phyloP scores from a whole-genome alignment of 345 rosid genomes.

The Populus alba region DNA sequence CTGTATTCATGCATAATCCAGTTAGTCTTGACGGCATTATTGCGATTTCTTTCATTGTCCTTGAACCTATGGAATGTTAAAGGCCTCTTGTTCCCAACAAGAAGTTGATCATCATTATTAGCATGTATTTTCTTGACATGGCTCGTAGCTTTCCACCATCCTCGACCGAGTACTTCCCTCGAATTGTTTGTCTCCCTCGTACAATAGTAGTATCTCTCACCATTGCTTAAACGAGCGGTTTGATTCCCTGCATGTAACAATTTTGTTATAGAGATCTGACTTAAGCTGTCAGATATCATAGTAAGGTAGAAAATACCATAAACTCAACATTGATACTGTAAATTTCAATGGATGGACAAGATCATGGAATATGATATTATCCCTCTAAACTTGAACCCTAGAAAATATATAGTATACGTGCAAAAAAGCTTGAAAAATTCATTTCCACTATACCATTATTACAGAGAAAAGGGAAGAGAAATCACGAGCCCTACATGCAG shows the following conservation, averaged over 20 bases:
- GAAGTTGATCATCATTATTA: background rate
- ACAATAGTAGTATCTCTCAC: slow-evolving; percentile 22
- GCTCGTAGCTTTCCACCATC: slow-evolving; percentile 56
- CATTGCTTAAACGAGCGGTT: too few relatives aligned
- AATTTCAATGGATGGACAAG: too few relatives aligned
- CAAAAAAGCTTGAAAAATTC: background rate
- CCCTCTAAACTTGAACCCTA: too few relatives aligned
- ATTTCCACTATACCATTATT: background rate
- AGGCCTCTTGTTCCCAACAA: slow-evolving; percentile 29
- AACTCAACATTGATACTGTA: too few relatives aligned
- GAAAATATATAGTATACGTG: too few relatives aligned
- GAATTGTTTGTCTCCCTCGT: slow-evolving; percentile 29
- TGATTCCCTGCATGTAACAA: too few relatives aligned
- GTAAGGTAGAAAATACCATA: too few relatives aligned
- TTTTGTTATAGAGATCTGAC: too few relatives aligned
- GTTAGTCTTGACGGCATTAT: slow-evolving; percentile 26
- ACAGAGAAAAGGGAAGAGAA: too few relatives aligned
- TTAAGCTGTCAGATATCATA: too few relatives aligned
- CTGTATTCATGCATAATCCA: slow-evolving; percentile 35
- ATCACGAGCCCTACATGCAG: too few relatives aligned
- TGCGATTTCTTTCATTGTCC: slow-evolving; percentile 18
- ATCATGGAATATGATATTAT: too few relatives aligned
- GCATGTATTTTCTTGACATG: slow-evolving; percentile 33
- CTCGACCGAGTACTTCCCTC: slow-evolving; percentile 34
- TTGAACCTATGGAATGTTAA: slow-evolving; percentile 36